Conservation (phyloP, 768 basidiomycete species). For the Kwoniella mangroviensis region DNA sequence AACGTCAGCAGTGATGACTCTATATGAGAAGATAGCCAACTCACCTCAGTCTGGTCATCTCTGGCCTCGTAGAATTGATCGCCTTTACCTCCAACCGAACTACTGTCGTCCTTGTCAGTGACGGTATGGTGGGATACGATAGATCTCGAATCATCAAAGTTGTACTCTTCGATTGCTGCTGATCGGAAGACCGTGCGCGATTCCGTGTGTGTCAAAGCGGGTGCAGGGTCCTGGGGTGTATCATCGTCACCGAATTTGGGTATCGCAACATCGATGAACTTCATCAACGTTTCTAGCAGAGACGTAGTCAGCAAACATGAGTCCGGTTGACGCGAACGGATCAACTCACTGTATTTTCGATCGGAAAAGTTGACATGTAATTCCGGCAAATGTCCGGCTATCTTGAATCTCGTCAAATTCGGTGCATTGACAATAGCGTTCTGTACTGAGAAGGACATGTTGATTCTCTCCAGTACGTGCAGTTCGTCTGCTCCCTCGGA, state of each 20-base stretch:
- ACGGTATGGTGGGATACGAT: conserved; percentile 43
- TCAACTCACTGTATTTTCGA: conserved; percentile 56
- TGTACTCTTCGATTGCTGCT: conserved; percentile 67
- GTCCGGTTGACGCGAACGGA: no score
- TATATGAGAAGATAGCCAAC: conserved; percentile 21
- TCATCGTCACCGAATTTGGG: conserved; percentile 70
- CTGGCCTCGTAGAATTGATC: conserved; percentile 72
- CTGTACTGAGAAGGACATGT: conserved; percentile 83
- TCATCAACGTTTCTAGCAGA: conserved; percentile 77
- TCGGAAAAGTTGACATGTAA: conserved; percentile 75
- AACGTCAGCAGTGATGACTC: background rate
- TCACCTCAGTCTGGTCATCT: conserved; percentile 66
- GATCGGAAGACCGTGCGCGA: conserved; percentile 32
- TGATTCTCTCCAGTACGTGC: conserved; percentile 90
- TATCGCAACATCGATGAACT: conserved; percentile 85
- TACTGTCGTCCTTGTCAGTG: conserved; percentile 56
- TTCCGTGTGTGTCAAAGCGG: background rate
- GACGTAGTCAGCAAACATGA: conserved; percentile 15
- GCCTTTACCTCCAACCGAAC: conserved; percentile 34
- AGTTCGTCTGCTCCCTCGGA: conserved; percentile 64
- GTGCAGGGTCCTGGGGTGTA: conserved; percentile 58
- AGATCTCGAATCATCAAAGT: conserved; percentile 58
- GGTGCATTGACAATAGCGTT: conserved; percentile 87
- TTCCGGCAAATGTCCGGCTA: conserved; percentile 83
- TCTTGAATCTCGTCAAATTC: conserved; percentile 83